Evolutionary conservation across 345 rosid genomes (phyloP).

Genomic region (Boechera retrofracta): DNA sequence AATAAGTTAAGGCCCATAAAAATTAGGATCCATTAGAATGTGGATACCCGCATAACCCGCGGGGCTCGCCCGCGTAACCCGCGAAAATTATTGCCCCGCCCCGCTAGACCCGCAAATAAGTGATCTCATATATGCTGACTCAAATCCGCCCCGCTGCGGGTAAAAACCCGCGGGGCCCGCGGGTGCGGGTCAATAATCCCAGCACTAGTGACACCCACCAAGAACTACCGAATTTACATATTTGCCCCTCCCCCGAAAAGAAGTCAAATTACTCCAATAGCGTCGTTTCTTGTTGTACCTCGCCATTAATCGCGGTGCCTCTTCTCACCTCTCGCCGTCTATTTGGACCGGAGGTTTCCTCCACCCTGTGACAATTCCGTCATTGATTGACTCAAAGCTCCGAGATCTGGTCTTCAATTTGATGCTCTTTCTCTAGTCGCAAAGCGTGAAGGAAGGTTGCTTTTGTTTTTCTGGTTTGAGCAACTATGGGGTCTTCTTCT

Average conservation of each 20-base stretch:
- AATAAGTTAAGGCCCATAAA: too few species aligned
- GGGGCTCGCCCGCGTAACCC: too few species aligned
- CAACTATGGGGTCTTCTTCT: slow-evolving; percentile 64
- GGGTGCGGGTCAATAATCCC: too few species aligned
- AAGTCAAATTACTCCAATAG: slow-evolving; percentile 37
- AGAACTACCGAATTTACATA: slow-evolving; percentile 9
- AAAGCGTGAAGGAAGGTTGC: slow-evolving; percentile 27
- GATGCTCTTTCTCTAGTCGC: slow-evolving; percentile 35
- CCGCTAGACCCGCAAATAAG: too few species aligned
- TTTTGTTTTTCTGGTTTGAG: not conserved
- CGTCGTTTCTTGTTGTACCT: not conserved
- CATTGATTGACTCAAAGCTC: slow-evolving; percentile 20
- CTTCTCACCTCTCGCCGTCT: slow-evolving; percentile 30
- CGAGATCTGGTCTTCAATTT: slow-evolving; percentile 26
- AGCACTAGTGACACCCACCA: slow-evolving; percentile 28
- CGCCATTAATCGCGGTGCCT: slow-evolving; percentile 35
- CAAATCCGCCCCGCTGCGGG: too few species aligned
- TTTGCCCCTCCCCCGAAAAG: slow-evolving; percentile 3
- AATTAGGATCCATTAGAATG: too few species aligned
- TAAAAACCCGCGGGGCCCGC: too few species aligned
- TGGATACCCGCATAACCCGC: too few species aligned
- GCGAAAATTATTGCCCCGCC: too few species aligned
- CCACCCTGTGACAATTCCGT: slow-evolving; percentile 13
- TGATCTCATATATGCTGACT: too few species aligned
- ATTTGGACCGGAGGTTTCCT: slow-evolving; percentile 7